Evolutionary conservation across 2,329 filamentous ascomycete species (phyloP), one percentile per base, ranked within the genome.

Genomic region (Stagonosporopsis chrysanthemi): DNA sequence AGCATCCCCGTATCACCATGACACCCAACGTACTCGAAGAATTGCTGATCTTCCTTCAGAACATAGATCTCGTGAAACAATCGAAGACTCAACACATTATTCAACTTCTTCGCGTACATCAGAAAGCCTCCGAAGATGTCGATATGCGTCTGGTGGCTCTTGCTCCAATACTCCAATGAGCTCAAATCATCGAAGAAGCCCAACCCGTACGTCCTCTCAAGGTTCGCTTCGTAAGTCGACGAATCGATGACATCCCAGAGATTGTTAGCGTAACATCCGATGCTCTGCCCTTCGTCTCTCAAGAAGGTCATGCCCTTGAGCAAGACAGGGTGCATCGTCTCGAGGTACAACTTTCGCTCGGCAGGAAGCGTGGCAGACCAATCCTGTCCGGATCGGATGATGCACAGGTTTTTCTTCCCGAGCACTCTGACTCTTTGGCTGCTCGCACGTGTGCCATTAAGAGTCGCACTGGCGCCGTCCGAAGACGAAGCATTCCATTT

Each of bases 301-400:
- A 81, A 68, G 54, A 80, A 82, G 17, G 75, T 65, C 80, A 82
- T 81, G 0, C 80, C 80, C 38, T 69, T 69, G 17, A 69, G 67
- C 6, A 82, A 68, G 1, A 79, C 76, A 0, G 79, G 80, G 50
- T 81, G 78, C 77, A 82, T 81, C 4, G 75, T 79, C 24, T 74
- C 70, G 9, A 81, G 68, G 59, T 81, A 82, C 2, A 81, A 61
- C 41, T 75, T 70, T 1, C 78, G 72, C 67, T 82, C 79, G 26
- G 75, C 71, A 1, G 77, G 75, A 4, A 66, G 55, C 2, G 79
- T 79, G 23, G 65, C 71, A 0, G 73, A 75, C 79, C 79, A 82
- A 56, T 81, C 79, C 58, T 82, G 80, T 0, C 79, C 79, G 0
- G 79, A 81, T 24, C 79, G 75, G 35, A 82, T 81, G 15, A 81